Conservation (phyloP, 257 asterid species). For the Rauvolfia tetraphylla region DNA sequence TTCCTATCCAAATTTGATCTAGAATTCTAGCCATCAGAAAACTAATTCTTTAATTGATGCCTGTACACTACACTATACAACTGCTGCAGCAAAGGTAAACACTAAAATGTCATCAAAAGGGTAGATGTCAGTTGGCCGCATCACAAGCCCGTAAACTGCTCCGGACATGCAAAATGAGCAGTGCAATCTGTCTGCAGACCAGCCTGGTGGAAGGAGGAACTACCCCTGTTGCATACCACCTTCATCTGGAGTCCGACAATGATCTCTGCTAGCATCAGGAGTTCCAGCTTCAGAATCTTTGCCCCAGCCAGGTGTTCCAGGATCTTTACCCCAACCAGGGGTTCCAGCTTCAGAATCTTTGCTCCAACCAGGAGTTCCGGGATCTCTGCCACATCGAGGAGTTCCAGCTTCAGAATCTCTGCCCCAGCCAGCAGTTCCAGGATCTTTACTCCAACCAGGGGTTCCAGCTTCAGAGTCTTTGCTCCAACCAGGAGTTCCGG, state of each 20-base stretch:
- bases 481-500: constrained; percentile 35
- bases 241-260: constrained; percentile 27
- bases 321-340: background rate
- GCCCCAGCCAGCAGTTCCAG: too few species aligned
- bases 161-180: constrained; percentile 16
- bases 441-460: background rate
- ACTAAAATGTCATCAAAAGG: background rate
- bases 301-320: background rate
- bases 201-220: background rate
- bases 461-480: constrained; percentile 38
- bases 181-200: background rate
- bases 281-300: constrained; percentile 15
- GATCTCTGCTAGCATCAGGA: constrained; percentile 39
- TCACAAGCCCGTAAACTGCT: background rate
- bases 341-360: background rate
- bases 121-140: background rate
- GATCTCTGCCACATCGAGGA: too few species aligned
- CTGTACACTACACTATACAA: constrained; percentile 14
- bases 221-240: background rate
- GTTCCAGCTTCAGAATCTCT: constrained; percentile 26
- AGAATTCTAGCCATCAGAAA: background rate
- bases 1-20: background rate
- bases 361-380: background rate
- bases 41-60: background rate
- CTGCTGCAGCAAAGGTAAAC: background rate